phyloP scores from a whole-genome alignment of 2,329 filamentous ascomycete genomes.

The Botrytis byssoidea region DNA sequence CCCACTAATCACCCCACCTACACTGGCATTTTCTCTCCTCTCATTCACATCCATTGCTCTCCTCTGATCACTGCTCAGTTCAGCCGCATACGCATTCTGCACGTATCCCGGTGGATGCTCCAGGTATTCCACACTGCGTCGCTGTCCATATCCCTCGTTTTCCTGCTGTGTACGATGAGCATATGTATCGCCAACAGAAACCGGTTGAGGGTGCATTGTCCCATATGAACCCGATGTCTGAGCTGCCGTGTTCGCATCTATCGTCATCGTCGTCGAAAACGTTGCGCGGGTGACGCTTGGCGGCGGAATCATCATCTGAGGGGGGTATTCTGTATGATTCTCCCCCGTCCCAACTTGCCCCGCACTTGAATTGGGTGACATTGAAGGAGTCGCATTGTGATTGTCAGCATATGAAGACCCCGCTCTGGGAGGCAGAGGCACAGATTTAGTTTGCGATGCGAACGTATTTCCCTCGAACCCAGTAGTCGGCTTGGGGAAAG shows the following conservation, averaged over 20 bases:
- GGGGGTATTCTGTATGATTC: slow-evolving; percentile 30
- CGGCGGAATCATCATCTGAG: slow-evolving; percentile 39
- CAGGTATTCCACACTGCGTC: slow-evolving; percentile 33
- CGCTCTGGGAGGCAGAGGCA: slow-evolving; percentile 50
- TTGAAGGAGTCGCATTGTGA: not conserved
- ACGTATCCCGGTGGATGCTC: slow-evolving; percentile 50
- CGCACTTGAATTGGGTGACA: not conserved
- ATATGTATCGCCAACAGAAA: not conserved
- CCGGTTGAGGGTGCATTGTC: slow-evolving; percentile 16
- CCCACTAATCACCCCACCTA: slow-evolving; percentile 24
- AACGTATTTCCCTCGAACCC: slow-evolving; percentile 26
- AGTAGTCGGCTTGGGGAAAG: slow-evolving; percentile 47
- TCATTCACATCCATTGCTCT: slow-evolving; percentile 30
- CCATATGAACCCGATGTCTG: not conserved
- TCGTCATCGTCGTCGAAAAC: slow-evolving; percentile 48
- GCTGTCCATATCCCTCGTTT: not conserved
- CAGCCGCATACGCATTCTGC: slow-evolving; percentile 54
- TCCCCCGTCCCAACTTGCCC: not conserved
- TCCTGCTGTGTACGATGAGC: not conserved
- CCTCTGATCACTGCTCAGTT: slow-evolving; percentile 49
- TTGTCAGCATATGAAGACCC: slow-evolving; percentile 30
- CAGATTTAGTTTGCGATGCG: slow-evolving; percentile 26
- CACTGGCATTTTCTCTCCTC: slow-evolving; percentile 37
- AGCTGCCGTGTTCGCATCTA: not conserved
- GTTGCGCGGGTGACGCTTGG: slow-evolving; percentile 40